Percentiles rank a stretch among this genome's conserved stretches.
Conservation (phyloP, 2,329 filamentous ascomycete species). For the Xylaria sp. region DNA sequence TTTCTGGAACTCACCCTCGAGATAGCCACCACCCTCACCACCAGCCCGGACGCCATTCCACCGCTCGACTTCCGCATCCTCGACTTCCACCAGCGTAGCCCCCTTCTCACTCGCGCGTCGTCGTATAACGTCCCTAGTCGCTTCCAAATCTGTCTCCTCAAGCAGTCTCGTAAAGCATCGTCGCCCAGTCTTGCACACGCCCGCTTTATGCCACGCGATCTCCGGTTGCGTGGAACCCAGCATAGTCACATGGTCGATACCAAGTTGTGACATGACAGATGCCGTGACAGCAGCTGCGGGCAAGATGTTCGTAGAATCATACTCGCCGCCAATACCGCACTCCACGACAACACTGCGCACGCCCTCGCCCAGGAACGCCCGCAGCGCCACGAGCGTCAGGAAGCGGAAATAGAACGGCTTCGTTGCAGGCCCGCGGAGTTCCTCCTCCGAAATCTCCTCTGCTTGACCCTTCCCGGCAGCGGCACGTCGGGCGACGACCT, state of each 20-base stretch:
- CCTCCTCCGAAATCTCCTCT: constrained; percentile 36
- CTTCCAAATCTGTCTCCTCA: constrained; percentile 36
- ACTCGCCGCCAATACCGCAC: constrained; percentile 90
- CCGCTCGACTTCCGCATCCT: constrained; percentile 34
- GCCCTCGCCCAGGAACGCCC: constrained; percentile 71
- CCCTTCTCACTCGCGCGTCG: constrained; percentile 55
- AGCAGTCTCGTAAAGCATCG: constrained; percentile 58
- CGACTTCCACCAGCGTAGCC: constrained; percentile 39
- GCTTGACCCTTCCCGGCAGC: constrained; percentile 21
- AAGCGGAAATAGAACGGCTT: constrained; percentile 94
- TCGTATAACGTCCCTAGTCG: constrained; percentile 46
- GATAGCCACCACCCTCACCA: constrained; percentile 30
- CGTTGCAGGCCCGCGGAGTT: constrained; percentile 49
- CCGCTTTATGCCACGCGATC: constrained; percentile 88
- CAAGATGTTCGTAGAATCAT: constrained; percentile 86
- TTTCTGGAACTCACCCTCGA: constrained; percentile 51
- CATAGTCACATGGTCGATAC: constrained; percentile 79
- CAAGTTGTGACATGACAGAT: constrained; percentile 71
- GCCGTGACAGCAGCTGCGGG: constrained; percentile 57
- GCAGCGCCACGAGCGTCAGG: constrained; percentile 81
- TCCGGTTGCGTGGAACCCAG: constrained; percentile 72
- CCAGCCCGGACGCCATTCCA: constrained; percentile 37
- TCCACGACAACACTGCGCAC: constrained; percentile 79
- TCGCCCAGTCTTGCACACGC: constrained; percentile 68
- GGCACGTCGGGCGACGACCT: background rate